Evolutionary conservation across 495 filamentous ascomycete genomes (phyloP).

Genomic region (Aspergillus ellipticus): DNA sequence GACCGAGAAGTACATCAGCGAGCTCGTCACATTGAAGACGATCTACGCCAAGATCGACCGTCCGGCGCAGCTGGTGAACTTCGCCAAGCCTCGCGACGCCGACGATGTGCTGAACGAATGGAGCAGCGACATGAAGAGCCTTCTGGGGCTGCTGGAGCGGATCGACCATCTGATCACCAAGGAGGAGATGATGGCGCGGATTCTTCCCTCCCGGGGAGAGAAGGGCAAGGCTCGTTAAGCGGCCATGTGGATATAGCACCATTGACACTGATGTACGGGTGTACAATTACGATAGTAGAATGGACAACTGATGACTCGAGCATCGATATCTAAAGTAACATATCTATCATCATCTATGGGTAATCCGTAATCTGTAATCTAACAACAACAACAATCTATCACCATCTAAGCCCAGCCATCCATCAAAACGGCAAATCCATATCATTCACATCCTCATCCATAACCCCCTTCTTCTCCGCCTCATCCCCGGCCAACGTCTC

Average conservation of each 20-base stretch:
- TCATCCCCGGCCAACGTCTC: slow-evolving; percentile 48
- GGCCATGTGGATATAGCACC: background rate
- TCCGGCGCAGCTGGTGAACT: slow-evolving; percentile 85
- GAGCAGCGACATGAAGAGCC: slow-evolving; percentile 97
- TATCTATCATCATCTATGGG: slow-evolving; percentile 2
- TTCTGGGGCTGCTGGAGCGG: slow-evolving; percentile 85
- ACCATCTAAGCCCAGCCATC: no score
- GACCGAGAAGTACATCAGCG: slow-evolving; percentile 95
- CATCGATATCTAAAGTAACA: background rate
- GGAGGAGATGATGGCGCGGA: slow-evolving; percentile 99
- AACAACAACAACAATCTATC: background rate
- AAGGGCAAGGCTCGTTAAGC: slow-evolving; percentile 45
- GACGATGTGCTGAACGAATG: slow-evolving; percentile 98
- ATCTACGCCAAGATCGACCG: slow-evolving; percentile 97
- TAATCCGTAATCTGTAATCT: no score
- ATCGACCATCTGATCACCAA: slow-evolving; percentile 99
- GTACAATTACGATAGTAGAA: slow-evolving; percentile 38
- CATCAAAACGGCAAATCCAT: slow-evolving; percentile 63
- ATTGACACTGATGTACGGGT: slow-evolving; percentile 16
- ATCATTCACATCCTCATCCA: slow-evolving; percentile 56
- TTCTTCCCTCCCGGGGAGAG: slow-evolving; percentile 63
- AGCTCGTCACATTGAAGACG: slow-evolving; percentile 92
- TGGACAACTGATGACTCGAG: slow-evolving; percentile 1
- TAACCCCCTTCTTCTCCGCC: slow-evolving; percentile 36
- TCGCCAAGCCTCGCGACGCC: slow-evolving; percentile 89